A percentile compares a stretch with the other conserved stretches of the same genome.
Conservation (phyloP, 116 monocot genomes). For the Zostera marina region DNA sequence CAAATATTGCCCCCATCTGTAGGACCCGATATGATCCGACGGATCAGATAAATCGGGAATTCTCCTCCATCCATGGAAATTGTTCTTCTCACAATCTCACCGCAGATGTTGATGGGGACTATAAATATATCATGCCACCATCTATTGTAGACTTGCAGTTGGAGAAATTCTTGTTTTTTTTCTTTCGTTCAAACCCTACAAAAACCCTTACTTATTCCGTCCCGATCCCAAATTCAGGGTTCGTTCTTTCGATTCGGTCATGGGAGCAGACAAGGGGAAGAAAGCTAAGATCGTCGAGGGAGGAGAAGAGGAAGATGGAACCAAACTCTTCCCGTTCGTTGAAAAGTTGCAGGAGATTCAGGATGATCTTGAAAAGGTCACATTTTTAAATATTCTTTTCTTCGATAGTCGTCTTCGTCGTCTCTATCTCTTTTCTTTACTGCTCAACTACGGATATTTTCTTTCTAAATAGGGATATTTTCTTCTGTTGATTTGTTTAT, state of each 20-base stretch:
- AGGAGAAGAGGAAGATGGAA: constrained; percentile 18
- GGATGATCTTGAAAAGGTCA: constrained; percentile 56
- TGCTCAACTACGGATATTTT: too few relatives aligned
- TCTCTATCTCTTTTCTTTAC: too few relatives aligned
- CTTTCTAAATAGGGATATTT: too few relatives aligned
- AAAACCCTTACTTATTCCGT: neutral
- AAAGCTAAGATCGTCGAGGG: neutral
- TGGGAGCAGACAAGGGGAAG: constrained; percentile 2
- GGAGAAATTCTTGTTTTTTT: neutral
- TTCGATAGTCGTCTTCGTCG: too few relatives aligned
- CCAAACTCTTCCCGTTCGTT: constrained; percentile 39
- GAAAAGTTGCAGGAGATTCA: constrained; percentile 63
- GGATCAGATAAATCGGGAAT: too few relatives aligned
- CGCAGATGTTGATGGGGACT: too few relatives aligned
- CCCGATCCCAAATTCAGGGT: neutral
- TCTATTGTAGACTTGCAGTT: neutral
- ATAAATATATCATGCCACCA: too few relatives aligned
- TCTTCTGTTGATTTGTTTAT: too few relatives aligned
- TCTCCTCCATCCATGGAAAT: too few relatives aligned
- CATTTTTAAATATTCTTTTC: neutral
- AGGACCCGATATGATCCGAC: neutral
- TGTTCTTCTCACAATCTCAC: too few relatives aligned
- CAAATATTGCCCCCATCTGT: neutral
- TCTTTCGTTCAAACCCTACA: neutral
- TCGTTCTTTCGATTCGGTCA: neutral